phyloP scores from a whole-genome alignment of 495 filamentous ascomycete species.

The Aspergillus taichungensis region DNA sequence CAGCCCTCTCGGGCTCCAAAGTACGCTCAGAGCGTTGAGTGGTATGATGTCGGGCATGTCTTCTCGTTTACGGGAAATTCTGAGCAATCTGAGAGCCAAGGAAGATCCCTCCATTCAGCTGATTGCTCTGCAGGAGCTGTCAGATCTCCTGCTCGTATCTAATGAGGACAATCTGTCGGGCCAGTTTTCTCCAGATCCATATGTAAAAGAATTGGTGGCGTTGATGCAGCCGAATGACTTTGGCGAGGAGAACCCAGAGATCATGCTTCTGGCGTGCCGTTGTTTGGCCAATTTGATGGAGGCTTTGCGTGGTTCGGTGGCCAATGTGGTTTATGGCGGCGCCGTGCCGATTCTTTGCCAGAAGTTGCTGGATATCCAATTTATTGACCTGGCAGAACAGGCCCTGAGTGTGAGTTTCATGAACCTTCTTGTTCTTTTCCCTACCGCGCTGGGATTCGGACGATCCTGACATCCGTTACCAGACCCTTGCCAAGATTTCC shows the following conservation, averaged over 20 bases:
- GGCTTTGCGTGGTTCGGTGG: constrained; percentile 81
- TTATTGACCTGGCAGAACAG: constrained; percentile 96
- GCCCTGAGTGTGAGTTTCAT: constrained; percentile 64
- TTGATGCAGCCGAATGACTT: constrained; percentile 87
- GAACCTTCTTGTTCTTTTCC: too few species aligned
- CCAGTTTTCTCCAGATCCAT: constrained; percentile 88
- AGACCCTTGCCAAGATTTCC: constrained; percentile 95
- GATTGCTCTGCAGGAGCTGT: constrained; percentile 87
- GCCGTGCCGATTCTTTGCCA: constrained; percentile 90
- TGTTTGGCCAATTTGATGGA: constrained; percentile 98
- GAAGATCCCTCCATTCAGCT: constrained; percentile 83
- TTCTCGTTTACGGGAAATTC: constrained; percentile 69
- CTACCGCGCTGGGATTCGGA: not conserved
- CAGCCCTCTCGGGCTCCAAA: constrained; percentile 60
- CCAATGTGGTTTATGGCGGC: constrained; percentile 91
- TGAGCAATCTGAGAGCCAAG: constrained; percentile 75
- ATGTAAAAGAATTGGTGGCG: constrained; percentile 86
- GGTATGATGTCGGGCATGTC: constrained; percentile 86
- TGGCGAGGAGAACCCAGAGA: constrained; percentile 89
- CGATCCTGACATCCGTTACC: constrained; percentile 9
- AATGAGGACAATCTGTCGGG: constrained; percentile 96
- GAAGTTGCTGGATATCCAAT: constrained; percentile 89
- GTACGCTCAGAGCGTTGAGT: constrained; percentile 73
- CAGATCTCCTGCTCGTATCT: constrained; percentile 84
- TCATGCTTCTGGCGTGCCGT: constrained; percentile 94